Conservation (phyloP, 306 rosid species). For the Cicer arietinum region DNA sequence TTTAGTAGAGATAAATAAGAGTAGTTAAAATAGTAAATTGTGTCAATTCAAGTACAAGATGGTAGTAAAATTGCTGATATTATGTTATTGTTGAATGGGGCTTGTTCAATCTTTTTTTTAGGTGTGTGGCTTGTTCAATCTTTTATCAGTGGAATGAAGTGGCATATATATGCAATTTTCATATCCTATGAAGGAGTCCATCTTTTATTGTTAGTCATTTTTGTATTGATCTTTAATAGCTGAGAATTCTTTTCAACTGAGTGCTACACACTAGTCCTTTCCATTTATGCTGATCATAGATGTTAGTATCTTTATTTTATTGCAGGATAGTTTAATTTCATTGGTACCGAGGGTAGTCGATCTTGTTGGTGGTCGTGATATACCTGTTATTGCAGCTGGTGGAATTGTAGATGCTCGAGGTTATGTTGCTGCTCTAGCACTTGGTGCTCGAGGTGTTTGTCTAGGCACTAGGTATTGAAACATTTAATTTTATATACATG, state of each 20-base stretch:
- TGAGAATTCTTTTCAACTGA: background rate
- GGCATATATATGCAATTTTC: constrained; percentile 13
- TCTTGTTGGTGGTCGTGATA: constrained; percentile 67
- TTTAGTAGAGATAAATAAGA: background rate
- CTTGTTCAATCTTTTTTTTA: background rate
- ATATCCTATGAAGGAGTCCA: background rate
- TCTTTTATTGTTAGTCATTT: background rate
- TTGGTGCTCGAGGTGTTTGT: constrained; percentile 82
- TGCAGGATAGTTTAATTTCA: constrained; percentile 74
- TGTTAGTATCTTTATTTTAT: background rate
- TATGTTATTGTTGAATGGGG: constrained; percentile 12
- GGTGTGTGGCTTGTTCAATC: background rate
- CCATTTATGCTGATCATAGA: constrained; percentile 15
- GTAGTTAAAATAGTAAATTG: background rate
- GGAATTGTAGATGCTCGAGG: constrained; percentile 80
- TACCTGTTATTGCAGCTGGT: constrained; percentile 87
- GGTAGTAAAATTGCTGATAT: constrained; percentile 2
- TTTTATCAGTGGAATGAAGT: background rate
- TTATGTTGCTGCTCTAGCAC: constrained; percentile 91
- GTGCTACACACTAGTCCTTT: background rate
- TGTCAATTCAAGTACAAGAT: background rate
- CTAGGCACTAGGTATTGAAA: constrained; percentile 74
- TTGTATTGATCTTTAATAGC: background rate
- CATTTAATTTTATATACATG: background rate
- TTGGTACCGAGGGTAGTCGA: constrained; percentile 80